Evolutionary conservation across 1,139 yeast genomes (phyloP), one percentile per base, ranked within the genome.

Genomic region (Scheffersomyces quercinus): DNA sequence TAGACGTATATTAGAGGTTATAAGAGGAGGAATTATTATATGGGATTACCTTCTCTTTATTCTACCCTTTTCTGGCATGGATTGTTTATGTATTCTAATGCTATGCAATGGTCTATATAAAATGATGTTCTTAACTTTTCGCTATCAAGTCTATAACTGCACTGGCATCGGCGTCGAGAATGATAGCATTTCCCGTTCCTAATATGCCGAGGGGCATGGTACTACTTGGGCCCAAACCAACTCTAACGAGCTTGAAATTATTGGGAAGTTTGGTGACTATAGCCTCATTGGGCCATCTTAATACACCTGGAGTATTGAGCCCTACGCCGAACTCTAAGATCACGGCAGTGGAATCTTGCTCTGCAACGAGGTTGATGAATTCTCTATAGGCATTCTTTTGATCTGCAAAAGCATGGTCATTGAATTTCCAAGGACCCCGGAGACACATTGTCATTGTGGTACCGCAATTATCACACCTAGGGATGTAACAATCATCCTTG

Each of bases 201-300:
- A 31, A 14, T 2, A 14, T 6, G 15, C 20, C 35, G 5, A 31
- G 10, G 4, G 35, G 35, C 20, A 31, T 12, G 10, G 35, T 31
- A 14, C 35, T 31, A 14, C 35, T 31, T 31, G 35, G 35, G 4
- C 35, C 35, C 5, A 10, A 14, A 14, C 35, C 35, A 6, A 31
- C 35, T 20, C 35, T 31, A 7, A 31, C 20, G 24, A 31, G 15
- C 15, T 11, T 31, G 35, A 31, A 31, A 31, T 31, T 31, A 3
- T 31, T 31, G 10, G 8, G 12, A 8, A n/a, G 10, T 31, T 13
- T 12, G 3, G 20, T 14, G 12, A 20, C 35, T 20, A 31, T 14
- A 5, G 5, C 24, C n/a, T 31, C 35, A 31, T 31, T 31, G 35
- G 35, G 35, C 35, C 35, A 31, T 31, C 35, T 31, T n/a, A 31